Base-by-base conservation (phyloP, 2,329 filamentous ascomycete genomes). In the Fusarium chuoi region DNA sequence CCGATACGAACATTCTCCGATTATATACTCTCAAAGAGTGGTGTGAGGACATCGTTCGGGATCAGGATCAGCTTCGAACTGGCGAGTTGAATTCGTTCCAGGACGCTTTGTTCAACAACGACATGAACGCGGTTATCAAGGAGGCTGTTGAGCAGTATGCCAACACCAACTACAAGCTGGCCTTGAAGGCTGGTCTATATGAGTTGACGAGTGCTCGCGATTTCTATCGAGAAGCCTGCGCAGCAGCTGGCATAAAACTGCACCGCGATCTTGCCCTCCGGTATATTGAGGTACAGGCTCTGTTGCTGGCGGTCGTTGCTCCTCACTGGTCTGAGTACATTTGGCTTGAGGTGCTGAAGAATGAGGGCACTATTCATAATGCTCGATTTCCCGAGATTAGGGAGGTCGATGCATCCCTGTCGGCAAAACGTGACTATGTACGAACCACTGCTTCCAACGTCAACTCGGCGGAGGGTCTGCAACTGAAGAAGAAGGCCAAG, bases 281-380 rank as follows among this genome's bases (percentile, higher is more conserved):
- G 76, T 99, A 96, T 83, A 91, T 98, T 75, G 93, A 97, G 84
- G 88, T 97, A 26, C 96, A 98, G 83, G 91, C 93, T 51, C 88
- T 97, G 57, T 87, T 98, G 79, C 85, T 98, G 76, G 89, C 92
- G 7, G 93, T 95, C 58, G 91, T 98, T 71, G 92, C 96, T 6
- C 96, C 96, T 66, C 96, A 99, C 84, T 98, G 95, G 92, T 88
- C 94, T 52, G 96, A 99, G 81, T 93, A 97, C 83, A 91, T 99
- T 80, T 98, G 95, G 94, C 90, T 93, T 62, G 96, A 98, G 83
- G 90, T 98, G 5, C 90, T 99, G 69, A 90, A 93, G 81, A 95
- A 94, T 85, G 82, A 89, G 41, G 84, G 87, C 62, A 93, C 92
- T 13, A 90, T 99, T 78, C 95, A 98, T 84, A 90, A 91, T 59